Evolutionary conservation across 768 basidiomycete genomes (phyloP).

Genomic region (Agaricus sinodeliciosus): DNA sequence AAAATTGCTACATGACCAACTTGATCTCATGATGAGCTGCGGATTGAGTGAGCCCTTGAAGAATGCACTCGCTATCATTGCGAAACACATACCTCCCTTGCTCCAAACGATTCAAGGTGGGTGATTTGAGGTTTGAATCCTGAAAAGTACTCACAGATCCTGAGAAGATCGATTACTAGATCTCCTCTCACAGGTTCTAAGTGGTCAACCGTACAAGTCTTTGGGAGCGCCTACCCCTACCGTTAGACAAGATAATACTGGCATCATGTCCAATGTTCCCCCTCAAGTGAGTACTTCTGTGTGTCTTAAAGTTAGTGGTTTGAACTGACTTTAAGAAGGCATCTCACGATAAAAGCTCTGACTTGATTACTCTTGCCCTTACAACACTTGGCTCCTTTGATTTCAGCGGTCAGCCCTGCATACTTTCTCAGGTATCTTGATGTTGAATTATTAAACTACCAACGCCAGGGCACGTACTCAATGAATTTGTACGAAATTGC

Average conservation of each 20-base stretch:
- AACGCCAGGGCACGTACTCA: slow-evolving; percentile 75
- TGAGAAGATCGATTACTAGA: slow-evolving; percentile 83
- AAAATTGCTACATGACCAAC: slow-evolving; percentile 90
- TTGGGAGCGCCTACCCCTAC: slow-evolving; percentile 76
- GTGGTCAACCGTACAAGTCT: slow-evolving; percentile 80
- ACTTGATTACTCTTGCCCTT: slow-evolving; percentile 75
- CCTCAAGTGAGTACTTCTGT: slow-evolving; percentile 32
- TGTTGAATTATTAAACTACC: background rate
- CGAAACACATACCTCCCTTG: slow-evolving; percentile 82
- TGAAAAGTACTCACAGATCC: background rate
- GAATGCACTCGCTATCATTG: slow-evolving; percentile 78
- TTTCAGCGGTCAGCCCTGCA: slow-evolving; percentile 66
- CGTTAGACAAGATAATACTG: slow-evolving; percentile 43
- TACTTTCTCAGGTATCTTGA: background rate
- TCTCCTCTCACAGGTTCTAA: slow-evolving; percentile 71
- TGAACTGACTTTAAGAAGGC: slow-evolving; percentile 22
- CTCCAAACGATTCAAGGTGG: slow-evolving; percentile 88
- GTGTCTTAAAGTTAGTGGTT: background rate
- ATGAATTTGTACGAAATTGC: slow-evolving; percentile 90
- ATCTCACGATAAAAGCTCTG: slow-evolving; percentile 53
- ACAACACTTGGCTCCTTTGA: slow-evolving; percentile 87
- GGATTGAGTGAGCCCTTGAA: slow-evolving; percentile 87
- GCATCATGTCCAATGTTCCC: slow-evolving; percentile 42
- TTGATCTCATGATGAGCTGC: slow-evolving; percentile 94
- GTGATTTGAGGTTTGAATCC: background rate